phyloP scores from a whole-genome alignment of 1,284 basidiomycete genomes.

The Omphalotus olearius region DNA sequence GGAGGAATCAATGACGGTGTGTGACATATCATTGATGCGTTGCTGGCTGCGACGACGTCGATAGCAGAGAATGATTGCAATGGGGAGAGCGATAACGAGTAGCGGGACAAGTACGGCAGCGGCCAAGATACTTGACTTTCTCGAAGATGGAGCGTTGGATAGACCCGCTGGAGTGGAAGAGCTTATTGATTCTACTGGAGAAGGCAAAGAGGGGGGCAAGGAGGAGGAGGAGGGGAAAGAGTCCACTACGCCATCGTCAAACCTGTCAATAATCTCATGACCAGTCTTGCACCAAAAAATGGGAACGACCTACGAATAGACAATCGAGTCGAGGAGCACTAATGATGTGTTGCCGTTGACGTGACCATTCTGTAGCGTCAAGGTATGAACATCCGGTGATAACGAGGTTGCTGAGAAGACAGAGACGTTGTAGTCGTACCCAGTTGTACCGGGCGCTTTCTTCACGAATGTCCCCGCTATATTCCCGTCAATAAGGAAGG shows the following conservation, averaged over 20 bases:
- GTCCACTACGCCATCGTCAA: background rate
- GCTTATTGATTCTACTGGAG: too few relatives aligned
- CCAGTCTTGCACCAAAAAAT: too few relatives aligned
- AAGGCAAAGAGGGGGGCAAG: background rate
- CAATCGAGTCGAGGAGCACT: conserved; percentile 2
- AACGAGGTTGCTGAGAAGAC: conserved; percentile 25
- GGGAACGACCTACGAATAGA: conserved; percentile 2
- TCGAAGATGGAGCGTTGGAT: too few relatives aligned
- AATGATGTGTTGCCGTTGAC: conserved; percentile 4
- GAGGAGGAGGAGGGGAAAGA: background rate
- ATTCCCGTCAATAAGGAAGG: conserved; percentile 32
- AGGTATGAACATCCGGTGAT: conserved; percentile 1
- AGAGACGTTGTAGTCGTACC: conserved; percentile 26
- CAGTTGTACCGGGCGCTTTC: conserved; percentile 17
- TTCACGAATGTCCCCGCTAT: conserved; percentile 22
- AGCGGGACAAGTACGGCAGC: too few relatives aligned
- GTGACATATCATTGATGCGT: too few relatives aligned
- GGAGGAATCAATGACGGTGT: too few relatives aligned
- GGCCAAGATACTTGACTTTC: too few relatives aligned
- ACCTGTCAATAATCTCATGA: background rate
- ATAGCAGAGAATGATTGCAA: too few relatives aligned
- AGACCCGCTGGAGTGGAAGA: too few relatives aligned
- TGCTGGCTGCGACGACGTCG: too few relatives aligned
- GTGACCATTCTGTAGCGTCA: conserved; percentile 5
- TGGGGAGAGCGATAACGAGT: too few relatives aligned